A percentile compares a stretch with the other conserved stretches of the same genome.
phyloP scores from a whole-genome alignment of 1,284 basidiomycete species.

The Apiotrichum mycotoxinovorans region DNA sequence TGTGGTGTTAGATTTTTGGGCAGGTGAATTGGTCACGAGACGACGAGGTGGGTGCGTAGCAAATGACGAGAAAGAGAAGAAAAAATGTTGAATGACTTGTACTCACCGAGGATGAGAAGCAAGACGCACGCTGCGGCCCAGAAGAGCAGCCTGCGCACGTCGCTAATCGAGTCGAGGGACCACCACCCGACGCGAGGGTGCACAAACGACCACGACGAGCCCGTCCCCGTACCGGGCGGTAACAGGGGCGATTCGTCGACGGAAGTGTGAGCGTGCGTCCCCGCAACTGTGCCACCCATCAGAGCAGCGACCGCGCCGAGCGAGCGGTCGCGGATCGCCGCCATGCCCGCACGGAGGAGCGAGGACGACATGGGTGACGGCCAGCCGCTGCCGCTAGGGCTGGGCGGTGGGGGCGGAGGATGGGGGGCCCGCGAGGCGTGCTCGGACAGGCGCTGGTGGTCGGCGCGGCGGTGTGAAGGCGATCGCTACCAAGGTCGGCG shows the following conservation, averaged over 20 bases:
- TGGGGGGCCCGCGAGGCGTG: neutral
- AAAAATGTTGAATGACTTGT: too few species aligned
- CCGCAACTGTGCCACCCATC: conserved; percentile 6
- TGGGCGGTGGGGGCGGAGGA: neutral
- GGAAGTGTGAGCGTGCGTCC: conserved; percentile 1
- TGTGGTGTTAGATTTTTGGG: conserved; percentile 49
- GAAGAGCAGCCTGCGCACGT: conserved; percentile 33
- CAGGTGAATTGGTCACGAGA: neutral
- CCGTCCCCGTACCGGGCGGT: neutral
- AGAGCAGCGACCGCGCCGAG: conserved; percentile 19
- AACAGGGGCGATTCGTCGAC: conserved; percentile 1
- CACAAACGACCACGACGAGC: neutral
- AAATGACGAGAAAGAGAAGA: too few species aligned
- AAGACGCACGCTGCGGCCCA: conserved; percentile 35
- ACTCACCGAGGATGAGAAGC: conserved; percentile 37
- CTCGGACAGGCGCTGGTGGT: neutral
- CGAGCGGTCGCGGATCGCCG: conserved; percentile 21
- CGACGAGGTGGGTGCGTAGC: neutral
- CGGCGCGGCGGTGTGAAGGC: neutral
- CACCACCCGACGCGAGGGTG: neutral
- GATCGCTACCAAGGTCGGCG: too few species aligned
- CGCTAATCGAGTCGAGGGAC: conserved; percentile 10
- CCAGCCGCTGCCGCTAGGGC: conserved; percentile 8
- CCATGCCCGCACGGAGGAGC: conserved; percentile 18
- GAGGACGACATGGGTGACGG: conserved; percentile 22